Percentiles rank a stretch among this genome's conserved stretches.
Evolutionary conservation across 2,329 filamentous ascomycete species (phyloP).

Genomic region (Scolecobasidium constrictum): DNA sequence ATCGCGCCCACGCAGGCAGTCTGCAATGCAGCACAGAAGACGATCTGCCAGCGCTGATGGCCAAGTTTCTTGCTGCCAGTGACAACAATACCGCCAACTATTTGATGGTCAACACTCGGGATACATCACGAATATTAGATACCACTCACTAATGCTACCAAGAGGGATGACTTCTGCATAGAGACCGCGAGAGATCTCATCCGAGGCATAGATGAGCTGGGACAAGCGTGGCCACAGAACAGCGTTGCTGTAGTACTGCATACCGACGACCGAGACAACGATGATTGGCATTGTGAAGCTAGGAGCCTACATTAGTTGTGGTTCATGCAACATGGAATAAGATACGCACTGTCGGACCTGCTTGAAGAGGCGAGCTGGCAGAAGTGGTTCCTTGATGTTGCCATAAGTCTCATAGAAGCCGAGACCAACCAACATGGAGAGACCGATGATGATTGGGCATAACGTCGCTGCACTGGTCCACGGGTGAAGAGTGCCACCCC

Average conservation of each 20-base stretch:
- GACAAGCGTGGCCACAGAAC: slow-evolving; percentile 17
- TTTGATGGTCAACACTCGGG: too few relatives aligned
- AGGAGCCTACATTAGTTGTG: neutral
- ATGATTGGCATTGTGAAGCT: slow-evolving; percentile 15
- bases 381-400: slow-evolving; percentile 17
- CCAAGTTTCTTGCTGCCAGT: slow-evolving; percentile 14
- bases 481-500: slow-evolving; percentile 2
- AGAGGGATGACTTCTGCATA: slow-evolving; percentile 18
- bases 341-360: slow-evolving; percentile 14
- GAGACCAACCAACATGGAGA: slow-evolving; percentile 17
- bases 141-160: slow-evolving; percentile 11
- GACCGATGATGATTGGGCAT: slow-evolving; percentile 17
- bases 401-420: slow-evolving; percentile 20
- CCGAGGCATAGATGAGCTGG: slow-evolving; percentile 14
- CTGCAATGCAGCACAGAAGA: slow-evolving; percentile 21
- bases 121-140: too few relatives aligned
- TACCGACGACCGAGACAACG: slow-evolving; percentile 15
- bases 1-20: slow-evolving; percentile 26
- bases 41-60: slow-evolving; percentile 27
- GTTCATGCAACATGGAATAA: neutral
- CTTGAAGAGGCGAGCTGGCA: slow-evolving; percentile 20
- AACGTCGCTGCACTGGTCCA: slow-evolving; percentile 15
- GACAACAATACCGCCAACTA: slow-evolving; percentile 5
- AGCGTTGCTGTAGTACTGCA: slow-evolving; percentile 18
- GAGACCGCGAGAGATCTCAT: slow-evolving; percentile 18